A percentile compares a stretch with the other conserved stretches of the same genome.
These are phyloP conservation scores for Pythium phragmitis DNA, from an alignment of 352 stramenopile genomes.

Conservation along the genomic window DNA sequence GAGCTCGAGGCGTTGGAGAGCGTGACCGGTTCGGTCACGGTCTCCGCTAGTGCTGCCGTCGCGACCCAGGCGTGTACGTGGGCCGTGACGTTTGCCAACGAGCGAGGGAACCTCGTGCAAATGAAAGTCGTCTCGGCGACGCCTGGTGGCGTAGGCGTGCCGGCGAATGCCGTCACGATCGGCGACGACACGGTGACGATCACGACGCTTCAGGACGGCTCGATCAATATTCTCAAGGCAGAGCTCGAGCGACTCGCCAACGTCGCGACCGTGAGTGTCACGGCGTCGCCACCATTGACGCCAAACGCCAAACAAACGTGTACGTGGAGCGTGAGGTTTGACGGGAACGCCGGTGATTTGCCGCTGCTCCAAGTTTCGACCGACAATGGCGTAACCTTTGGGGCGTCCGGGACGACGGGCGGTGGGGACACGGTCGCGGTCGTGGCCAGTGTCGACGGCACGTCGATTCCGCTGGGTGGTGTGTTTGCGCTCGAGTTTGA, in stretches of 20 bases:
- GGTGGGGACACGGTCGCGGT: conserved; percentile 54
- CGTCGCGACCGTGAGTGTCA: conserved; percentile 90
- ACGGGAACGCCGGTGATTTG: conserved; percentile 90
- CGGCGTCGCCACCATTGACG: conserved; percentile 35
- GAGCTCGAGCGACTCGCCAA: conserved; percentile 91
- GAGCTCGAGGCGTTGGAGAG: conserved; percentile 49
- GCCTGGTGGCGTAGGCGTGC: conserved; percentile 30
- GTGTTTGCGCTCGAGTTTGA: conserved; percentile 89
- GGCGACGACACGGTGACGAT: conserved; percentile 86
- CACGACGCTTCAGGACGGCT: conserved; percentile 67
- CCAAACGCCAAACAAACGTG: conserved; percentile 71
- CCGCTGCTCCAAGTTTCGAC: conserved; percentile 55
- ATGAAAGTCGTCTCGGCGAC: conserved; percentile 59
- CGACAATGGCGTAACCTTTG: conserved; percentile 39
- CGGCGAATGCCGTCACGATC: conserved; percentile 44
- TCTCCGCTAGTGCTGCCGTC: conserved; percentile 41
- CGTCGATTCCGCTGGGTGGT: conserved; percentile 53
- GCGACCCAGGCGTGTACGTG: conserved; percentile 84
- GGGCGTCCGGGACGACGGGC: conserved; percentile 28
- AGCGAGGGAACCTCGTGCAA: conserved; percentile 83
- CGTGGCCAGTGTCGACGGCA: conserved; percentile 37
- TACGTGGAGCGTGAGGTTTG: conserved; percentile 92
- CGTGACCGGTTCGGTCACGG: conserved; percentile 45
- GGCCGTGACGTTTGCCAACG: conserved; percentile 88
- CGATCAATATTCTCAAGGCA: conserved; percentile 93